These are phyloP conservation scores for Neurospora sp. DNA, from an alignment of 495 filamentous ascomycete species.

Conservation along the genomic window DNA sequence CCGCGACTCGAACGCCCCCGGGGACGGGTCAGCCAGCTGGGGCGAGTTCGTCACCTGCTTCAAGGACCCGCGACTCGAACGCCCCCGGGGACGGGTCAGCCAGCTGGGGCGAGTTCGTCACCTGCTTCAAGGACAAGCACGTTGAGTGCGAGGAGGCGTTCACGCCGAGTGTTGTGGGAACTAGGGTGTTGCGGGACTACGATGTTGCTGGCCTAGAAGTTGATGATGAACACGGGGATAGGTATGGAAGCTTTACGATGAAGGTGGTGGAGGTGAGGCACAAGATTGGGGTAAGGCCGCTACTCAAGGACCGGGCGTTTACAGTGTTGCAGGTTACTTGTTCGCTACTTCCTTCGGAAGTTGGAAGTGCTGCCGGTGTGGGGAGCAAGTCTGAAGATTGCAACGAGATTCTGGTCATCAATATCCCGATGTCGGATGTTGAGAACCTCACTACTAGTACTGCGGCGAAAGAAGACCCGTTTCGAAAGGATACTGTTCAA, in stretches of 20 bases:
- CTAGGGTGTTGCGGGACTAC: slow-evolving; percentile 45
- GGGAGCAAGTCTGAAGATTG: slow-evolving; percentile 3
- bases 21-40: slow-evolving; percentile 52
- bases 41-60: slow-evolving; percentile 53
- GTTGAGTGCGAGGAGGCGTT: slow-evolving; percentile 59
- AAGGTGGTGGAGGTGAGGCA: slow-evolving; percentile 40
- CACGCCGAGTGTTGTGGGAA: slow-evolving; percentile 56
- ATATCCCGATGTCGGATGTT: slow-evolving; percentile 40
- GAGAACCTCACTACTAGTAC: slow-evolving; percentile 11
- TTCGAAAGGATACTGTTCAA: slow-evolving; percentile 31
- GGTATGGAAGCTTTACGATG: slow-evolving; percentile 43
- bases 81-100: slow-evolving; percentile 45
- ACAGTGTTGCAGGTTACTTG: slow-evolving; percentile 39
- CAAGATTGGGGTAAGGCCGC: slow-evolving; percentile 33
- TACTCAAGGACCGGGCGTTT: slow-evolving; percentile 47
- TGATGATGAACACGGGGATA: slow-evolving; percentile 20
- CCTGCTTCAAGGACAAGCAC: slow-evolving; percentile 50
- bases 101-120: slow-evolving; percentile 54
- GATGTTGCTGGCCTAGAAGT: slow-evolving; percentile 11
- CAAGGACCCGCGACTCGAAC: slow-evolving; percentile 31
- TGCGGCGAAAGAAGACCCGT: slow-evolving; percentile 8
- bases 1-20: slow-evolving; percentile 29
- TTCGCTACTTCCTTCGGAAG: not conserved
- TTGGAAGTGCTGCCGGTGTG: not conserved
- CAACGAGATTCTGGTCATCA: slow-evolving; percentile 43